phyloP scores from a whole-genome alignment of 768 basidiomycete genomes.

The Hypsizygus marmoreus region DNA sequence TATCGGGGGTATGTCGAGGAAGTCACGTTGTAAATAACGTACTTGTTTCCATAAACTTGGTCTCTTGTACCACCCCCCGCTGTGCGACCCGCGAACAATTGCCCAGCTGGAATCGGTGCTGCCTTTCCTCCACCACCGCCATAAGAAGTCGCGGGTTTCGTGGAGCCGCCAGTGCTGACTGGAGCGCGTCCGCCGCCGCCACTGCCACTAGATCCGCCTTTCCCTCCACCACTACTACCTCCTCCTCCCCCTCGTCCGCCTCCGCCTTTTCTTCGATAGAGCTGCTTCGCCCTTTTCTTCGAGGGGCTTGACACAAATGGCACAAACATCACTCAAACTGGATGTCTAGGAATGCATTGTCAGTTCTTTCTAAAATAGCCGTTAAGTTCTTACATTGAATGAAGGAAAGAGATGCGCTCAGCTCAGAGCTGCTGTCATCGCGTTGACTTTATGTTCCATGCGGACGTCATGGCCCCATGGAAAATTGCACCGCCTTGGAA shows the following conservation, averaged over 20 bases:
- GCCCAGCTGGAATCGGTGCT: constrained; percentile 36
- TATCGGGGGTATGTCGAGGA: neutral
- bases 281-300: constrained; percentile 2
- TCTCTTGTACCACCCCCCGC: constrained; percentile 48
- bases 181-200: constrained; percentile 4
- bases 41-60: constrained; percentile 43
- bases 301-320: constrained; percentile 24
- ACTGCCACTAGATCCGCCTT: constrained; percentile 8
- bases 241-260: constrained; percentile 29
- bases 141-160: constrained; percentile 15
- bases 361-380: neutral
- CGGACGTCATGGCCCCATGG: too few species aligned
- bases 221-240: constrained; percentile 15
- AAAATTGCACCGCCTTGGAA: too few species aligned
- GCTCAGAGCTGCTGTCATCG: too few species aligned
- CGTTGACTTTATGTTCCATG: too few species aligned
- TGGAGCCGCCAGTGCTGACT: constrained; percentile 14
- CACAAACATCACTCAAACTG: constrained; percentile 27
- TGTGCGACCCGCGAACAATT: constrained; percentile 39
- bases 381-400: neutral
- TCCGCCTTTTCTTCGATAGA: constrained; percentile 31
- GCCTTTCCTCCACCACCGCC: constrained; percentile 25
- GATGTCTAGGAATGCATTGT: neutral
- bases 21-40: constrained; percentile 13
- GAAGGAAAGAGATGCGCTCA: neutral